A percentile compares a stretch with the other conserved stretches of the same genome.
These are phyloP conservation scores for Fusarium euwallaceae DNA, from an alignment of 2,329 filamentous ascomycete species.

Conservation along the genomic window DNA sequence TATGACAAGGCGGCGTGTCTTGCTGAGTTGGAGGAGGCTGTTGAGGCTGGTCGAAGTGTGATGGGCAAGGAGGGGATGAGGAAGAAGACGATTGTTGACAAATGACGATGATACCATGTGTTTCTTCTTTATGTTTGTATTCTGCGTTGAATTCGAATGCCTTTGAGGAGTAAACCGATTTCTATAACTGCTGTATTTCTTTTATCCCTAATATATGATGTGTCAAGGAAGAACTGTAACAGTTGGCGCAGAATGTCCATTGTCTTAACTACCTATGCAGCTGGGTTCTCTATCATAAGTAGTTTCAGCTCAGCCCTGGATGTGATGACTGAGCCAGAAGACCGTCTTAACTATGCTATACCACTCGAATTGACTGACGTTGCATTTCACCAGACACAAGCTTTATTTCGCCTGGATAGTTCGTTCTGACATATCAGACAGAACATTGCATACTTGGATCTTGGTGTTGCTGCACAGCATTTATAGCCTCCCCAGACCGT, in stretches of 20 bases:
- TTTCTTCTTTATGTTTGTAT: background rate
- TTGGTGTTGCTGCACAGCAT: background rate
- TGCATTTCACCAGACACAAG: background rate
- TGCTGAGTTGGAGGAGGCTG: background rate
- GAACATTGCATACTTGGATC: background rate
- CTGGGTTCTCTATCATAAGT: no score
- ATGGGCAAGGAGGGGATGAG: background rate
- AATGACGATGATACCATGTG: background rate
- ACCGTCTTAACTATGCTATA: background rate
- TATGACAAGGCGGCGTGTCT: background rate
- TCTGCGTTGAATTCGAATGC: background rate
- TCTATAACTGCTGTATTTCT: background rate
- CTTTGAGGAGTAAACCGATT: background rate
- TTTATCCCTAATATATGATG: background rate
- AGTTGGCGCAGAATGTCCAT: background rate
- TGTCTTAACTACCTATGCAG: background rate
- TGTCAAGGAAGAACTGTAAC: background rate
- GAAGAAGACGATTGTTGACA: constrained; percentile 4
- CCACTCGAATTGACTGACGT: background rate
- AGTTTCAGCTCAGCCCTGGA: no score
- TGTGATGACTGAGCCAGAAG: no score
- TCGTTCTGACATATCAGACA: background rate
- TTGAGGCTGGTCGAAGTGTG: background rate
- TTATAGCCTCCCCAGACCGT: background rate
- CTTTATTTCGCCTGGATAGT: background rate